Evolutionary conservation across 1,284 basidiomycete genomes (phyloP), one percentile per base, ranked within the genome.

Genomic region (Sanghuangporus baumii): DNA sequence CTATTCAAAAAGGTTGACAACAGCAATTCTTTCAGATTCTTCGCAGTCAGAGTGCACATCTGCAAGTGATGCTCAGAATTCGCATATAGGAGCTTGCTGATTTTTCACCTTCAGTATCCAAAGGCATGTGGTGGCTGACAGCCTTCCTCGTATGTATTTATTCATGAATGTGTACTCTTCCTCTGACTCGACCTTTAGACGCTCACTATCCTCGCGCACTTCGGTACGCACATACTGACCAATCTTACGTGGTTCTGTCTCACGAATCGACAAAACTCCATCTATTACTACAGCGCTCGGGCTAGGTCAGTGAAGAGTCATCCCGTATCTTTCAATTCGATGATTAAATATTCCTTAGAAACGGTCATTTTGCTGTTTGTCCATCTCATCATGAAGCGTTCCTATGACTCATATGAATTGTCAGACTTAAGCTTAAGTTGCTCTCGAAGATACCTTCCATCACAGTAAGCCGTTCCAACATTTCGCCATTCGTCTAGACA

Each of bases 311-410:
- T 47, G 20, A 18, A 46, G 2, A 16, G 20, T 36, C 2, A n/a
- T 14, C n/a, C 36, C 48, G 14, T 2, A 7, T 9, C 20, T 36
- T 26, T 57, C 18, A 4, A 4, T 55, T 31, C 6, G 31, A 6
- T 46, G 18, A 46, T 14, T 34, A 3, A 12, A 16, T 11, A 18
- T 16, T 57, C 16, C 37, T 16, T 31, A 63, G 62, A 63, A 23
- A 59, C 58, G n/a, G 62, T 63, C 14, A 36, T 47, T 38, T 37
- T 59, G 6, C 40, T 60, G 62, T 63, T n/a, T n/a, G 62, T 48
- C 26, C 31, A 34, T 37, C n/a, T 9, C 36, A 12, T 23, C 37
- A 20, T 38, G 38, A 20, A 58, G 38, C 40, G 16, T 9, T 26
- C 37, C 57, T 18, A 12, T 51, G 6, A 43, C 18, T 58, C 4